Evolutionary conservation across 164 flowering plant genomes (phyloP).

Genomic region (Tetracentron sinense): DNA sequence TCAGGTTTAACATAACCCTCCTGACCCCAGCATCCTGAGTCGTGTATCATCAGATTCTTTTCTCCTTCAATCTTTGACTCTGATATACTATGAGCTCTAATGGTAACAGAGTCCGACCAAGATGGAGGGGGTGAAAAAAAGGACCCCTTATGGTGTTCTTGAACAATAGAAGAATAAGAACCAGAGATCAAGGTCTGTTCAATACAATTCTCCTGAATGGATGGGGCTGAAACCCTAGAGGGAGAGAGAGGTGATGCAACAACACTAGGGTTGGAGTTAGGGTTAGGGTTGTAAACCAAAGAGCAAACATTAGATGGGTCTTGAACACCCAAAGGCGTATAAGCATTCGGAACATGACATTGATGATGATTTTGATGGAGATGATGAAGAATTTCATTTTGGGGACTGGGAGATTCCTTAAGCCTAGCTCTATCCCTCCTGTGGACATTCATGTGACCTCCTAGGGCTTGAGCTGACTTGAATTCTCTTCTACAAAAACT

Average conservation of each 20-base stretch:
- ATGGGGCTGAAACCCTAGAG: constrained; percentile 40
- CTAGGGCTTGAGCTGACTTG: constrained; percentile 93
- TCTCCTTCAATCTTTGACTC: constrained; percentile 28
- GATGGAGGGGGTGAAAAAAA: constrained; percentile 20
- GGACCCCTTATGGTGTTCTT: constrained; percentile 20
- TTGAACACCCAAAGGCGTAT: constrained; percentile 22
- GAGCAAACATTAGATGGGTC: constrained; percentile 33
- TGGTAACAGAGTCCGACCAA: constrained; percentile 20
- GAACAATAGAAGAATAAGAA: constrained; percentile 23
- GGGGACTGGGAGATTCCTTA: constrained; percentile 43
- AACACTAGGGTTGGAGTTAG: constrained; percentile 28
- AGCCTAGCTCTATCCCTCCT: constrained; percentile 82
- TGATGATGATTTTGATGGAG: constrained; percentile 18
- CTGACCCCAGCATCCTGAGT: constrained; percentile 18
- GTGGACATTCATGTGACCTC: constrained; percentile 95
- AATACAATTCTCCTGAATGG: constrained; percentile 15
- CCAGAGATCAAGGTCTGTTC: constrained; percentile 17
- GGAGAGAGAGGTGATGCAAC: constrained; percentile 27
- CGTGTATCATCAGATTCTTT: constrained; percentile 14
- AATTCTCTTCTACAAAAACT: constrained; percentile 83
- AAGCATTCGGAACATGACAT: constrained; percentile 14
- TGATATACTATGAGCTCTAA: constrained; percentile 14
- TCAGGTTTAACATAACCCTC: constrained; percentile 24
- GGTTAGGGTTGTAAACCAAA: constrained; percentile 42
- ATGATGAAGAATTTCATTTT: constrained; percentile 22